Conservation (phyloP, 257 asterid species). For the Gynochthodes officinalis region DNA sequence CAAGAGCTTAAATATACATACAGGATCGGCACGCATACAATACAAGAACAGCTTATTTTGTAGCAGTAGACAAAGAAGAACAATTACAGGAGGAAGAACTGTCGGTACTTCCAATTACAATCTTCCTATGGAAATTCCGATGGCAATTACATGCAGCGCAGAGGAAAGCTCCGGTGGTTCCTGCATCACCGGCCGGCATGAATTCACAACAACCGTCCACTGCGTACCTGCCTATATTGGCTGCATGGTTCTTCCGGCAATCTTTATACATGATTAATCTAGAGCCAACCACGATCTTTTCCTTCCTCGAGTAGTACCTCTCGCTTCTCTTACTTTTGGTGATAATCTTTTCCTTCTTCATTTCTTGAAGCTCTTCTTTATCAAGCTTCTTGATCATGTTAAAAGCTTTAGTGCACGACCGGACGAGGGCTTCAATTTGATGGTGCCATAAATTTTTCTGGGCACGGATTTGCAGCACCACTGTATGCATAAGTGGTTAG, state of each 20-base stretch:
- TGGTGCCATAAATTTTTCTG: not conserved
- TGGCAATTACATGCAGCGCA: conserved; percentile 79
- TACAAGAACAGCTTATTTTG: too few species aligned
- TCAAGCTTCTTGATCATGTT: conserved; percentile 20
- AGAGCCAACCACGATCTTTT: not conserved
- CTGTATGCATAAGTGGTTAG: conserved; percentile 3
- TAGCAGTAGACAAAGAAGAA: conserved; percentile 15
- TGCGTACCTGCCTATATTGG: conserved; percentile 62
- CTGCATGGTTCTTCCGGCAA: conserved; percentile 77
- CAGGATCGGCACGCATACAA: too few species aligned
- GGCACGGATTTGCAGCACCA: conserved; percentile 1
- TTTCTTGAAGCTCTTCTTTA: not conserved
- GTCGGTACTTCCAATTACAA: conserved; percentile 27
- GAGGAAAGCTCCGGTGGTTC: conserved; percentile 40
- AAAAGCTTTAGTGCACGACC: not conserved
- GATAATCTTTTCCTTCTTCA: not conserved
- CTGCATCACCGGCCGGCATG: conserved; percentile 66
- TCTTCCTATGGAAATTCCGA: conserved; percentile 61
- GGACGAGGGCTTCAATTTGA: not conserved
- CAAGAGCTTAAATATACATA: too few species aligned
- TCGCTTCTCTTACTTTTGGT: not conserved
- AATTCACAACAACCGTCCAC: conserved; percentile 76
- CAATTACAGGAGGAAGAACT: not conserved
- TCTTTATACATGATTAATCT: conserved; percentile 45
- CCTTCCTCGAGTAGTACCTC: not conserved